Base-by-base conservation (phyloP, 1,284 basidiomycete genomes). In the Cutaneotrichosporon cyanovorans region DNA sequence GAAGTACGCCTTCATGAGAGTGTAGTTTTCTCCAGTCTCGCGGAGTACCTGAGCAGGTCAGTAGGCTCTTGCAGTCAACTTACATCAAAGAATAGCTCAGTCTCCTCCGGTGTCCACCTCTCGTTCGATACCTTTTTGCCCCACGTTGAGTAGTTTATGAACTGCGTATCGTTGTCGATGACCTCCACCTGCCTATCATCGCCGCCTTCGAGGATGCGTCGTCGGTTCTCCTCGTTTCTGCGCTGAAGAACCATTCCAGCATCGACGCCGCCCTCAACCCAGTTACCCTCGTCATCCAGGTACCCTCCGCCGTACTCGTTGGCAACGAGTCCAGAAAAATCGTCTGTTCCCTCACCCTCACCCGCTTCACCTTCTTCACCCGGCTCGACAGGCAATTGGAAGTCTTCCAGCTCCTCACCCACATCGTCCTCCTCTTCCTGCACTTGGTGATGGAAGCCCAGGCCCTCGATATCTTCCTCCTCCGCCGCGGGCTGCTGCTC, bases 21-120 rank as follows among this genome's bases (percentile, higher is more conserved):
- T 59, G 45, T 66, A 68, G 45, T 66, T 66, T 46, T 68, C 65
- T 14, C 65, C 65, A 5, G 61, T 62, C 46, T 67, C 63, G 30
- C 60, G 57, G 11, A 66, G 50, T 1, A 62, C 59, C 65, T 66
- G 46, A 2, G 12, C 19, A 28, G 25, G 25, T 58, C 50, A 57
- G 55, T 38, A 10, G 0, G 11, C 1, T 14, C 10, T 18, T 4
- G 20, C 6, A 3, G 15, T 9, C 18, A 9, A 59, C 63, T 51
- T 45, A 65, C 65, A 20, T 51, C 58, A 32, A 55, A 58, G 48
- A 66, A 62, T 12, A 64, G 39, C 39, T 63, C 60, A 11, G 61
- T 66, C 34, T 66, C 64, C 37, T 52, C 48, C 9, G 34, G 31
- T 3, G 54, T 59, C 64, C 64, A 66, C 33, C 58, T 46, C 28